A percentile compares a stretch with the other conserved stretches of the same genome.
Evolutionary conservation across 2,329 filamentous ascomycete genomes (phyloP).

Genomic region (Phoma herbarum): DNA sequence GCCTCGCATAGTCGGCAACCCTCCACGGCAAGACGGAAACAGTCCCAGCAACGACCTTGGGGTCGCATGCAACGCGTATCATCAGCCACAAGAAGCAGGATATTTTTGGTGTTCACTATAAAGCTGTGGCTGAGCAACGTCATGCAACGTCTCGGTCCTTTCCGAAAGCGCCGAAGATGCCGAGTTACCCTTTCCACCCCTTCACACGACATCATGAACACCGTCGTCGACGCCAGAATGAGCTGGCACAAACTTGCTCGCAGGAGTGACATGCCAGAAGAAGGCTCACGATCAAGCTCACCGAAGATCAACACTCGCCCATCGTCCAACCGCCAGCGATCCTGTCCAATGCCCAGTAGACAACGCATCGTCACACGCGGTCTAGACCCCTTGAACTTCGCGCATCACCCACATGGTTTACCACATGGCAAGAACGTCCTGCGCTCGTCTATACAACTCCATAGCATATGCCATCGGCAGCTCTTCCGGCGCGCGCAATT

Average conservation of each 20-base stretch:
- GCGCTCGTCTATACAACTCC: too few relatives aligned
- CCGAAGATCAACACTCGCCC: neutral
- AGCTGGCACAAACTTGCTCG: slow-evolving; percentile 1
- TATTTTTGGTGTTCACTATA: slow-evolving; percentile 18
- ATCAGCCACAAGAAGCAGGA: slow-evolving; percentile 17
- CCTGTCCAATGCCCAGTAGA: neutral
- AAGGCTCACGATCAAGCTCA: slow-evolving; percentile 3
- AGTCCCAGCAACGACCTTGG: neutral
- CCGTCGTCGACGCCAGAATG: neutral
- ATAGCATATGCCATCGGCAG: neutral
- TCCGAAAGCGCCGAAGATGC: slow-evolving; percentile 15
- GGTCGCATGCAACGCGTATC: slow-evolving; percentile 9
- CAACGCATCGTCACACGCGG: slow-evolving; percentile 1
- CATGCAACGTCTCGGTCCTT: slow-evolving; percentile 15
- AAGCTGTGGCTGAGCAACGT: slow-evolving; percentile 20
- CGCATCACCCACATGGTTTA: neutral
- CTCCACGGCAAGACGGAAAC: neutral
- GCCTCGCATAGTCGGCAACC: neutral
- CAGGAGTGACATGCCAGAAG: neutral
- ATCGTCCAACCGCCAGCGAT: neutral
- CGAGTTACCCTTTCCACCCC: slow-evolving; percentile 12
- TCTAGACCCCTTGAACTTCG: slow-evolving; percentile 1
- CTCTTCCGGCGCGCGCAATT: neutral
- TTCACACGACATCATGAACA: slow-evolving; percentile 11
- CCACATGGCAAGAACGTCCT: too few relatives aligned